Evolutionary conservation across 345 rosid species (phyloP).

Genomic region (Aquilaria sinensis): DNA sequence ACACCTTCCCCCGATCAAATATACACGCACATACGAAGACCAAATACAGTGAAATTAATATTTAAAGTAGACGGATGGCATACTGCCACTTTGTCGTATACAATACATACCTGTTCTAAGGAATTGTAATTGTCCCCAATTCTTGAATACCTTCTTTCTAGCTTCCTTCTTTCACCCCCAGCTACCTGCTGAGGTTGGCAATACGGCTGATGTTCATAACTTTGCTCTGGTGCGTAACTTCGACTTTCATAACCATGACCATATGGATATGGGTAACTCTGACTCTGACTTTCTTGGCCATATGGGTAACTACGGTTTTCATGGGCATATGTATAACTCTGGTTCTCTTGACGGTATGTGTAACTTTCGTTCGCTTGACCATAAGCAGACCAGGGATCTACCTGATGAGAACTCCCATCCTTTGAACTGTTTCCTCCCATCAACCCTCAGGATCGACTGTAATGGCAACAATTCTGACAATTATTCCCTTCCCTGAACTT

Average conservation of each 20-base stretch:
- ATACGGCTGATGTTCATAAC: constrained; percentile 26
- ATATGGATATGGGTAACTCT: constrained; percentile 18
- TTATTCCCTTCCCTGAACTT: not conserved
- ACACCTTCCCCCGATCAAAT: too few species aligned
- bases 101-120: constrained; percentile 57
- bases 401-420: constrained; percentile 35
- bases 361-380: too few species aligned
- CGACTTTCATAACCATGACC: constrained; percentile 26
- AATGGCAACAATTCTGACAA: constrained; percentile 8
- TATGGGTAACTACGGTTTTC: constrained; percentile 30
- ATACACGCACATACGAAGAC: too few species aligned
- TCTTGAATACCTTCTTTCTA: constrained; percentile 67
- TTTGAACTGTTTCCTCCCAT: constrained; percentile 74
- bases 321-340: too few species aligned
- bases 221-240: constrained; percentile 28
- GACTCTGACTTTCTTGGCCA: constrained; percentile 36
- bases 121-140: constrained; percentile 76
- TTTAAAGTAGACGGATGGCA: not conserved
- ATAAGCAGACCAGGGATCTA: constrained; percentile 19
- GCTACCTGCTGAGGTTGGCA: constrained; percentile 27
- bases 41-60: too few species aligned
- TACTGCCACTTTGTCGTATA: too few species aligned
- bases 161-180: constrained; percentile 32
- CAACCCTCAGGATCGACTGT: constrained; percentile 18
- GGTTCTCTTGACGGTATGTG: too few species aligned